Evolutionary conservation across 345 rosid genomes (phyloP), one percentile per base, ranked within the genome.

Genomic region (Mercurialis annua): DNA sequence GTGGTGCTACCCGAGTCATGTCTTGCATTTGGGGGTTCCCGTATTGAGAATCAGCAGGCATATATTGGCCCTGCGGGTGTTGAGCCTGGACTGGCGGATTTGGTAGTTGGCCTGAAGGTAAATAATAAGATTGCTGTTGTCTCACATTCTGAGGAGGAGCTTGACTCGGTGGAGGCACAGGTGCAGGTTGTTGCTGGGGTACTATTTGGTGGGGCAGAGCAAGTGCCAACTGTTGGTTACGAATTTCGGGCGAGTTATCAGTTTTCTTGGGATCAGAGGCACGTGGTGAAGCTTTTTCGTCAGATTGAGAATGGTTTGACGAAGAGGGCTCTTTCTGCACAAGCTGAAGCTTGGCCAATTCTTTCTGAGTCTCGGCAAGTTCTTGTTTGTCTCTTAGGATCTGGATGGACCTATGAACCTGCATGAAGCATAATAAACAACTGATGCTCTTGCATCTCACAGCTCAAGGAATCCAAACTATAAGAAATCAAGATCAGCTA

Each of bases 321-420:
- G 96, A 81, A 50, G 95, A 75, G 43, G 98, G 81, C 44, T 88
- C 99, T 76, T 92, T 95, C 71, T 88, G 94, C 44, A 43, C 96
- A 76, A 90, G 86, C 67, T 95, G 99, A 76, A 95, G 87, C 81
- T 87, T 95, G 40, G 92, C 94, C 44, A 95, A 70, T 69, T 92
- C 98, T 76, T 95, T 95, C 72, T 95, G 97, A 27, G 98, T 67
- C 7, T 95, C 99, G 15, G 92, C 93, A 62, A 92, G 89, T 76
- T 95, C 99, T 85, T 95, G 99, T 78, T 92, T 95, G 79, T 95
- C 99, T 75, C 98, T 87, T 16, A 95, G 80, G 71, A 95, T 87
- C 85, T 95, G 99, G 64, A 95, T 94, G 54, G 99, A 95, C 76
- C 98, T 85, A 73, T 92, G 97, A 69, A 95, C 99, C 99, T 95